These are phyloP conservation scores for Leptographium procerum DNA, from an alignment of 2,329 filamentous ascomycete species.

Conservation along the genomic window DNA sequence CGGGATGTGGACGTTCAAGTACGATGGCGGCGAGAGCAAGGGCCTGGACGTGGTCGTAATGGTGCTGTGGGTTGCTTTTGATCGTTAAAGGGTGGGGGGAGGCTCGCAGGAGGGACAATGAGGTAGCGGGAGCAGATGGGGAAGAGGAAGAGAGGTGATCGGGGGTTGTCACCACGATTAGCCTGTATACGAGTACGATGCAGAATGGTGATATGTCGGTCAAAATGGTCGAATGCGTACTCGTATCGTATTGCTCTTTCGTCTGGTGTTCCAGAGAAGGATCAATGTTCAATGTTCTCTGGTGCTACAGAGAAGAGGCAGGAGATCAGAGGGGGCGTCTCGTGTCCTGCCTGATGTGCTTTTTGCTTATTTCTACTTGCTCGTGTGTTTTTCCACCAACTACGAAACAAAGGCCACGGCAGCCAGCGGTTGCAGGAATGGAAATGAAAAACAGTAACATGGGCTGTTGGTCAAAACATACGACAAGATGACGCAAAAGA, in stretches of 20 bases:
- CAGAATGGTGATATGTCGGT: neutral
- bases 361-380: neutral
- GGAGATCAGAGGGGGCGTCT: no score
- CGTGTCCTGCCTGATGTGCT: no score
- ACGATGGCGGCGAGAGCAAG: slow-evolving; percentile 55
- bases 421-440: no score
- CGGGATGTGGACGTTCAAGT: slow-evolving; percentile 85
- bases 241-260: neutral
- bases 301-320: no score
- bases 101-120: no score
- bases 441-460: no score
- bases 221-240: no score
- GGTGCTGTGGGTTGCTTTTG: slow-evolving; percentile 65
- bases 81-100: neutral
- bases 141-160: neutral
- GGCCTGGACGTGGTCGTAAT: slow-evolving; percentile 60
- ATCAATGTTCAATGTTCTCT: no score
- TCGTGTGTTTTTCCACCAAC: neutral
- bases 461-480: neutral
- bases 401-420: neutral
- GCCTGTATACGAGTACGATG: neutral
- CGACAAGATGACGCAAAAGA: neutral
- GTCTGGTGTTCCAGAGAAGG: no score
- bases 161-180: neutral
- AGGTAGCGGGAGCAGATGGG: no score